Base-by-base conservation (phyloP, 164 flowering plant species). In the Vitis rupestris region DNA sequence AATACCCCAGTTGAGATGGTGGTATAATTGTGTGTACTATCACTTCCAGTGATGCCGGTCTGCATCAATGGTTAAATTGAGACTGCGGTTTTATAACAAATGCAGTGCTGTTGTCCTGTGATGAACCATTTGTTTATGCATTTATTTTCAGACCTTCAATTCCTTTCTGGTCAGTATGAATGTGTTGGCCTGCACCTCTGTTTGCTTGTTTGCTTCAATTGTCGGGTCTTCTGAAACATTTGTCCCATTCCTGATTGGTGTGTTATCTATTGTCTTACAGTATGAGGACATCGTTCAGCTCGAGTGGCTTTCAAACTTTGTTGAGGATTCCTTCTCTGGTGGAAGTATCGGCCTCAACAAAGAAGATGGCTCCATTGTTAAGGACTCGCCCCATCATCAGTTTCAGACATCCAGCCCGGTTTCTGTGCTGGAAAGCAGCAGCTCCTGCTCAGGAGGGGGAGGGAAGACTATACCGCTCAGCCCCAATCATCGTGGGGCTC, bases 371-470 rank as follows among this genome's bases (percentile, higher is more conserved):
- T 55, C 76, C 7, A 14, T 44, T 48, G 73, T 71, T 52, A 71
- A 75, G 67, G 82, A 81, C 8, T 53, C 76, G 9, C 64, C 83
- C 3, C 76, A 65, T 52, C 65, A 65, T 52, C 85, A 73, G 53
- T 90, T 91, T 76, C 90, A 79, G 47, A 83, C 82, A 3, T 81
- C 90, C 23, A 92, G 98, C 60, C 97, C 98, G 0, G 79, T 90
- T 9, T 94, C 96, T 4, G 97, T 92, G 52, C 88, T 94, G 1
- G 97, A 94, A 57, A 90, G 95, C 86, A 91, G 90, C 81, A 87
- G 88, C 80, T 84, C 91, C 44, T 78, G 85, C 83, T 80, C 88
- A 0, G 81, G 66, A 5, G 83, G 73, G 47, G 85, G 72, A 5
- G 87, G 75, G 44, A 86, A 80, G 71, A 55, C 81, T 2, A 50